These are phyloP conservation scores for Leccinum pallidistipes DNA, from an alignment of 1,284 basidiomycete genomes.

Conservation along the genomic window DNA sequence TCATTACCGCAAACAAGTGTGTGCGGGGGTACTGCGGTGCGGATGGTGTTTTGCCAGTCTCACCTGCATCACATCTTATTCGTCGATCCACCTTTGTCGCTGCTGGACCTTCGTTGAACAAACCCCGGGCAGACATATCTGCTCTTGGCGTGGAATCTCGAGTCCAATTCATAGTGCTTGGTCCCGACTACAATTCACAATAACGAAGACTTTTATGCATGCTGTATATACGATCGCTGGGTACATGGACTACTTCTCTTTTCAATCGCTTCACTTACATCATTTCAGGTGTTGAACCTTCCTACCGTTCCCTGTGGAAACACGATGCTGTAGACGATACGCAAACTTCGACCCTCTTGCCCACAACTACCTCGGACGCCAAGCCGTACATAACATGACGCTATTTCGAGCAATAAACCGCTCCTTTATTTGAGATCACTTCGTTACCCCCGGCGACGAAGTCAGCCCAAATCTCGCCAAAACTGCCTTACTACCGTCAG, in stretches of 20 bases:
- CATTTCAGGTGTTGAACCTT: constrained; percentile 10
- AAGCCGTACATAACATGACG: neutral
- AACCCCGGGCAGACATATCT: too few relatives aligned
- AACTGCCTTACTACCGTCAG: constrained; percentile 21
- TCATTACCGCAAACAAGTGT: too few relatives aligned
- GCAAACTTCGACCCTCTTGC: constrained; percentile 2
- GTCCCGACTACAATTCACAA: constrained; percentile 32
- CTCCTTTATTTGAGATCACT: constrained; percentile 34
- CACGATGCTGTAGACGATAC: constrained; percentile 5
- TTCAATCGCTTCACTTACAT: constrained; percentile 7
- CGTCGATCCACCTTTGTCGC: too few relatives aligned
- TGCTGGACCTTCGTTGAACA: too few relatives aligned
- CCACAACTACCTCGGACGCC: neutral
- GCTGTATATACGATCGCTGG: constrained; percentile 19
- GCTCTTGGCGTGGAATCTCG: constrained; percentile 23
- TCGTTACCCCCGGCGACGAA: constrained; percentile 41
- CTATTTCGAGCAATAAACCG: constrained; percentile 1
- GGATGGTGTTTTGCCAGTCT: too few relatives aligned
- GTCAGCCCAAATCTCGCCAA: constrained; percentile 22
- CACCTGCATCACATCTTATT: too few relatives aligned
- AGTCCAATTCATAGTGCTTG: constrained; percentile 41
- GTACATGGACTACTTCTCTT: constrained; percentile 11
- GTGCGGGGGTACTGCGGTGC: too few relatives aligned
- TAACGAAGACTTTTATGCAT: constrained; percentile 14
- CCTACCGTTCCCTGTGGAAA: constrained; percentile 1